Conservation (phyloP, 257 asterid genomes). For the Solanum sejunctum region DNA sequence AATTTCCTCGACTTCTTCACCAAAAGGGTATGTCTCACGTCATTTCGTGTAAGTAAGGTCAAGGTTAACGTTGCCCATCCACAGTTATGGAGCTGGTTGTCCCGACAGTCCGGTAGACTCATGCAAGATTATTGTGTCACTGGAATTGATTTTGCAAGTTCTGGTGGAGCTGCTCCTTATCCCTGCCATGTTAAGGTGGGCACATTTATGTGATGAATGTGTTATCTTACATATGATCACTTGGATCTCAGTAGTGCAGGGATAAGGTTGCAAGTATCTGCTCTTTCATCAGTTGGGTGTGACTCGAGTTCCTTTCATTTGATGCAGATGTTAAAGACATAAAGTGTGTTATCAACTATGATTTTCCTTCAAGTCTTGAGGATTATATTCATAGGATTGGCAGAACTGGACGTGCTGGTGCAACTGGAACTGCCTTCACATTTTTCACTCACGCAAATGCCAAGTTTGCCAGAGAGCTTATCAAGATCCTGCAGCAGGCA, state of each 20-base stretch:
- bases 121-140: slow-evolving; percentile 30
- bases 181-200: slow-evolving; percentile 98
- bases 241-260: slow-evolving; percentile 77
- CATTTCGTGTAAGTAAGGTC: slow-evolving; percentile 29
- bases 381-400: slow-evolving; percentile 96
- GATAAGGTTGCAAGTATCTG: slow-evolving; percentile 67
- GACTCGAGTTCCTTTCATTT: not conserved
- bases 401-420: slow-evolving; percentile 96
- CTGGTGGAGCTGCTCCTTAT: slow-evolving; percentile 79
- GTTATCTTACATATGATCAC: slow-evolving; percentile 44
- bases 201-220: slow-evolving; percentile 53
- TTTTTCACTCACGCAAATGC: slow-evolving; percentile 74
- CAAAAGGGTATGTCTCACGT: slow-evolving; percentile 16
- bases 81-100: slow-evolving; percentile 68
- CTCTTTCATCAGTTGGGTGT: not conserved
- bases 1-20: not conserved
- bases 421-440: slow-evolving; percentile 67
- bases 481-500: slow-evolving; percentile 74
- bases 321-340: slow-evolving; percentile 92
- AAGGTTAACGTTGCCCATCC: slow-evolving; percentile 75
- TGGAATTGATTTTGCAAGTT: slow-evolving; percentile 36
- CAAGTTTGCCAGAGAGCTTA: slow-evolving; percentile 51
- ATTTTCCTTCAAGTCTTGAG: slow-evolving; percentile 79
- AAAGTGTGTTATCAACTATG: slow-evolving; percentile 79
- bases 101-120: slow-evolving; percentile 94